Percentiles rank a stretch among this genome's conserved stretches.
Evolutionary conservation across 1,139 yeast species (phyloP).

Genomic region (Groenewaldozyma auringiensis): DNA sequence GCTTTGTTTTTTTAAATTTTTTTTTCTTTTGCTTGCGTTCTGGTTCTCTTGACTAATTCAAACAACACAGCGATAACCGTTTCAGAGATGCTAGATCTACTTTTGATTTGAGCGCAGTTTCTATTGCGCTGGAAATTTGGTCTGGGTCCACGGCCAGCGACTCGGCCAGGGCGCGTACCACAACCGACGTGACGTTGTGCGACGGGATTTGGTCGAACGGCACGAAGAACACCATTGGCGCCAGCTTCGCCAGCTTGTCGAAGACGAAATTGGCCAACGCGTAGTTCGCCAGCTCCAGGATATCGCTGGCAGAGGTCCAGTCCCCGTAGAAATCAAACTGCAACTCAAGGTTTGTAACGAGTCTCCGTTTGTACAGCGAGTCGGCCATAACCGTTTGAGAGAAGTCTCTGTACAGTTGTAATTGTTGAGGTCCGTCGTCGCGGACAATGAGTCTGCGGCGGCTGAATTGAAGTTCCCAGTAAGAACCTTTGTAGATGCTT

Average conservation of each 20-base stretch:
- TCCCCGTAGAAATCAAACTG: background rate
- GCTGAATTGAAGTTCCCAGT: background rate
- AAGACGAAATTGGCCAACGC: slow-evolving; percentile 9
- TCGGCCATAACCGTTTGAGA: background rate
- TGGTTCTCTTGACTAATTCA: too few species aligned
- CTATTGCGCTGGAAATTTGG: too few species aligned
- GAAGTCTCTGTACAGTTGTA: background rate
- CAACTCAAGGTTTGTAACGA: background rate
- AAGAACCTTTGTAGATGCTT: background rate
- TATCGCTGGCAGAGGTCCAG: background rate
- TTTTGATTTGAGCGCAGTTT: too few species aligned
- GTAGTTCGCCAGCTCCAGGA: slow-evolving; percentile 11
- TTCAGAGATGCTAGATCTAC: too few species aligned
- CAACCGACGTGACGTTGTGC: too few species aligned
- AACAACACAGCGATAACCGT: too few species aligned
- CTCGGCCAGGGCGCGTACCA: background rate
- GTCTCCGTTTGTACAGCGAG: background rate
- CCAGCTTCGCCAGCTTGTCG: slow-evolving; percentile 7
- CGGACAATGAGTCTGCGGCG: too few species aligned
- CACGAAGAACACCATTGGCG: slow-evolving; percentile 11
- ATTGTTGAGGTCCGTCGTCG: background rate
- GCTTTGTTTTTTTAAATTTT: too few species aligned
- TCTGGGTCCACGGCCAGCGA: background rate
- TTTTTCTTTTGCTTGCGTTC: too few species aligned
- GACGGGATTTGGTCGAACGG: background rate